Evolutionary conservation across 1,139 yeast genomes (phyloP), one percentile per base, ranked within the genome.

Genomic region (Tardiomyces blankii): DNA sequence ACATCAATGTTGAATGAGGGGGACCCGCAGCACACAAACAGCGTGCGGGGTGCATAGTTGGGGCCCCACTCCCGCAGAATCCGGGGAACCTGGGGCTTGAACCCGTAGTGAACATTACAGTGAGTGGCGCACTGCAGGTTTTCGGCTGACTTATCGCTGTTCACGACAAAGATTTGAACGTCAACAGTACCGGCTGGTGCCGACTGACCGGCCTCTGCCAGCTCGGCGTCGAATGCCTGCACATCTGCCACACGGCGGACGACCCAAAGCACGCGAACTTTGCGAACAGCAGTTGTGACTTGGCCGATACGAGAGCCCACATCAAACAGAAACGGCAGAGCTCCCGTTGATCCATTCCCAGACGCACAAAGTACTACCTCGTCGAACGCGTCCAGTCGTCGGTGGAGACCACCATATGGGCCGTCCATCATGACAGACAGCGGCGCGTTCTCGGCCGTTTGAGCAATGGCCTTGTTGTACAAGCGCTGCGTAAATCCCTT

Each of bases 331-430:
- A 72, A 74, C 3, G 83, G 78, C 18, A 77, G 51, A 1, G 74
- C 67, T 0, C 78, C 80, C 1, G 82, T 69, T 9, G 77, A 69
- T 39, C 84, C 85, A 45, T 78, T 70, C 0, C 85, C 60, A 40
- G 55, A 48, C 23, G 51, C 48, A 3, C 51, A 40, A 78, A 16
- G 75, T 62, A 39, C 57, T 1, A 75, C 66, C 42, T 72, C 68
- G 46, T 76, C 77, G 58, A 79, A 79, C 1, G 77, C 60, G 33
- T 67, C 57, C 8, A 68, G 60, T 50, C 76, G 75, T 54, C 85
- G 67, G 13, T 68, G 59, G 42, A 74, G 57, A 0, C 84, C 84
- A 9, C 85, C 85, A 52, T 78, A 79, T 1, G 85, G 82, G 2
- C 85, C 85, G 57, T 79, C 85, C 42, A 79, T 58, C 49, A 62